Conservation (phyloP, 2,329 filamentous ascomycete species). For the Apiospora malaysiana region DNA sequence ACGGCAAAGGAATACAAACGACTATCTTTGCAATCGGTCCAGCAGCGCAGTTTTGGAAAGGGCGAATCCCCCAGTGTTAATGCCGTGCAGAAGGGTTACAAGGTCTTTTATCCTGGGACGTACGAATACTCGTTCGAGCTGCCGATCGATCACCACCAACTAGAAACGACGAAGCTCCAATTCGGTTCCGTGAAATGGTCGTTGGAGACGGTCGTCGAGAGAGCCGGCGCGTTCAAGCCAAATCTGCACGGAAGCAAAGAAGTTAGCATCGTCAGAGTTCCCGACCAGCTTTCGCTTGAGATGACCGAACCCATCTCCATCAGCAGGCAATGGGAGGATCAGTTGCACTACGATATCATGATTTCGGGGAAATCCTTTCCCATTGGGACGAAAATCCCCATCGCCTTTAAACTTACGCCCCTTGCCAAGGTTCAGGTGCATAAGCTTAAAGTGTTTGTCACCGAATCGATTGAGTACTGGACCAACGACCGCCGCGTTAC, state of each 20-base stretch:
- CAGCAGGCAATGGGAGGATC: slow-evolving; percentile 91
- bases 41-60: slow-evolving; percentile 85
- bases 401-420: slow-evolving; percentile 92
- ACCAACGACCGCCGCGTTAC: slow-evolving; percentile 86
- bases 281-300: slow-evolving; percentile 86
- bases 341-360: slow-evolving; percentile 93
- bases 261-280: slow-evolving; percentile 82
- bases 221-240: slow-evolving; percentile 86
- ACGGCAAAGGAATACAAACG: slow-evolving; percentile 64
- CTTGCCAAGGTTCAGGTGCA: slow-evolving; percentile 93
- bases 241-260: slow-evolving; percentile 85
- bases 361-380: slow-evolving; percentile 96
- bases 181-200: slow-evolving; percentile 89
- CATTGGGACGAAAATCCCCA: slow-evolving; percentile 84
- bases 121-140: slow-evolving; percentile 81
- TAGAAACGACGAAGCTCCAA: slow-evolving; percentile 88
- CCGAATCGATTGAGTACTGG: slow-evolving; percentile 90
- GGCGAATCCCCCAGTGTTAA: slow-evolving; percentile 73
- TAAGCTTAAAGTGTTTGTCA: slow-evolving; percentile 88
- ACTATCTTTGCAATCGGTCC: slow-evolving; percentile 79
- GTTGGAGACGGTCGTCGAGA: slow-evolving; percentile 82
- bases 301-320: slow-evolving; percentile 94
- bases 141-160: slow-evolving; percentile 84
- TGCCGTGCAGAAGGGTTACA: slow-evolving; percentile 73
- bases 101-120: slow-evolving; percentile 77